Percentiles rank a stretch among this genome's conserved stretches.
Evolutionary conservation across 805 yeast species (phyloP).

Genomic region (Groenewaldozyma tartarivorans): DNA sequence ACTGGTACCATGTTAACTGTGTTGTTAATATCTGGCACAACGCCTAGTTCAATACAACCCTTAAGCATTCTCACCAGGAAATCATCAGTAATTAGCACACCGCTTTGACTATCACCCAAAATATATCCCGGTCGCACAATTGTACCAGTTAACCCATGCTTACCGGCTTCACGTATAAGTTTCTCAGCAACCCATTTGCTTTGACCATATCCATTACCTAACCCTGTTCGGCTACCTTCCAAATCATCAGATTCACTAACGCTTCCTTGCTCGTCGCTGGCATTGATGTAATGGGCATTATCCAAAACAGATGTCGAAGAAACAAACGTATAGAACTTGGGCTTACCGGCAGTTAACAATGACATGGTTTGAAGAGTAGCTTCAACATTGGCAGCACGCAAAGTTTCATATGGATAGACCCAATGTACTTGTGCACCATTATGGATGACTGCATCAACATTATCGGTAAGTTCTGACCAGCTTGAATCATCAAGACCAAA

Average conservation of each 20-base stretch:
- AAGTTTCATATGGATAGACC: constrained; percentile 89
- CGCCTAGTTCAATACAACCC: constrained; percentile 84
- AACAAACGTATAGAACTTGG: constrained; percentile 82
- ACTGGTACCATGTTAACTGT: constrained; percentile 95
- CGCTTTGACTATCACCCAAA: constrained; percentile 74
- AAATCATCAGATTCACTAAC: constrained; percentile 76
- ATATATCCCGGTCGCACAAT: constrained; percentile 95
- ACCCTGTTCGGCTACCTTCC: constrained; percentile 69
- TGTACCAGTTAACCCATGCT: constrained; percentile 76
- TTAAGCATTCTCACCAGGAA: constrained; percentile 89
- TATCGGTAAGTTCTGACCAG: constrained; percentile 50
- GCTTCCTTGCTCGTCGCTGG: constrained; percentile 69
- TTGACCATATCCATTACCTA: constrained; percentile 94
- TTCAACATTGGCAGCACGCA: constrained; percentile 88
- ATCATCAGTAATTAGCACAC: constrained; percentile 93
- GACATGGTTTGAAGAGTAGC: constrained; percentile 78
- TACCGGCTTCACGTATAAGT: constrained; percentile 79
- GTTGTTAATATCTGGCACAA: constrained; percentile 76
- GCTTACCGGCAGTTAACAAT: constrained; percentile 66
- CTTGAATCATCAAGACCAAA: constrained; percentile 54
- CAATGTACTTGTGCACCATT: constrained; percentile 98
- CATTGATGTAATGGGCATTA: constrained; percentile 64
- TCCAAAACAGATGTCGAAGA: constrained; percentile 94
- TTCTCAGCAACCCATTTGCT: constrained; percentile 96
- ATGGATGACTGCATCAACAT: constrained; percentile 78